A percentile compares a stretch with the other conserved stretches of the same genome.
Conservation (phyloP, 768 basidiomycete genomes). For the Coprinopsis sp. region DNA sequence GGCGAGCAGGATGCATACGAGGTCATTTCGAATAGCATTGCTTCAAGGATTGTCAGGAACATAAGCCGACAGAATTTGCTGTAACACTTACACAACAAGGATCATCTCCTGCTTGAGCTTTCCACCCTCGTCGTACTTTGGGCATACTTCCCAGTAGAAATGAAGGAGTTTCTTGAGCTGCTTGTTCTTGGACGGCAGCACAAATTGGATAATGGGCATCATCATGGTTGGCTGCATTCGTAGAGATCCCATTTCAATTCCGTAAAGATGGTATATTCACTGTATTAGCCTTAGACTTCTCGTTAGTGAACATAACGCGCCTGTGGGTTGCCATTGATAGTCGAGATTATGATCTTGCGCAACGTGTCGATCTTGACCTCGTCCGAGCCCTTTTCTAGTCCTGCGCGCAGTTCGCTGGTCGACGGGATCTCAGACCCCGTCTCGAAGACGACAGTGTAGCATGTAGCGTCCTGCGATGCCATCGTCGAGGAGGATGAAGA, state of each 20-base stretch:
- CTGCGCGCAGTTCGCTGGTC: conserved; percentile 74
- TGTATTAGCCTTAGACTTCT: neutral
- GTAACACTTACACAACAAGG: conserved; percentile 78
- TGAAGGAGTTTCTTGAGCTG: conserved; percentile 94
- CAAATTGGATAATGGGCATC: conserved; percentile 99
- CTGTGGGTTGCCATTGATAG: conserved; percentile 92
- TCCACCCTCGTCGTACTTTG: conserved; percentile 93
- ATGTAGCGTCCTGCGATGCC: conserved; percentile 55
- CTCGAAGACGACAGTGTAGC: conserved; percentile 78
- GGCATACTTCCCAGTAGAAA: conserved; percentile 97
- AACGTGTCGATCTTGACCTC: conserved; percentile 96
- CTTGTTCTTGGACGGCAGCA: conserved; percentile 93
- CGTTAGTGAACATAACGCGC: conserved; percentile 37
- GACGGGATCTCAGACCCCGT: conserved; percentile 70
- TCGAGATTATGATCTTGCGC: conserved; percentile 88
- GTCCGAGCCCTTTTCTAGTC: conserved; percentile 92
- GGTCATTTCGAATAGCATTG: conserved; percentile 96
- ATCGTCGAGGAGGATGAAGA: conserved; percentile 20
- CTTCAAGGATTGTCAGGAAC: conserved; percentile 33
- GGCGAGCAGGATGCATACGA: conserved; percentile 48
- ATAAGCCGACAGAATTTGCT: conserved; percentile 1
- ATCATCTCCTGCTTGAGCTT: conserved; percentile 99
- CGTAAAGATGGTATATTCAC: conserved; percentile 4
- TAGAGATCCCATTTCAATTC: neutral
- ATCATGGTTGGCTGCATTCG: conserved; percentile 73